Evolutionary conservation across 257 asterid species (phyloP).

Genomic region (Nicotiana undulata): DNA sequence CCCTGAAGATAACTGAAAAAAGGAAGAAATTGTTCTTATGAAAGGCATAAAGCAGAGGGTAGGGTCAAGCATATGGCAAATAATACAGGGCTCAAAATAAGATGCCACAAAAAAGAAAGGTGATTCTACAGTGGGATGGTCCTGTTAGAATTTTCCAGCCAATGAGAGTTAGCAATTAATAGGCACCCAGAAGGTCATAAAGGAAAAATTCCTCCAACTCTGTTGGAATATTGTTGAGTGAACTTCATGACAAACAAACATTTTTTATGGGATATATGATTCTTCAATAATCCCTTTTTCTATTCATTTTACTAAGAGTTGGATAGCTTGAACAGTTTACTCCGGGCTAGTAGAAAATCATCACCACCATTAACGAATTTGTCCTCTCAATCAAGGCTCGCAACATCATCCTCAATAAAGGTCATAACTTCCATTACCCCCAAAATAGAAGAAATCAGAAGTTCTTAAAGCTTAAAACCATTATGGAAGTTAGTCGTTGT

Average conservation of each 20-base stretch:
- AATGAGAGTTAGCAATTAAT: not conserved
- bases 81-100: not conserved
- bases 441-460: not conserved
- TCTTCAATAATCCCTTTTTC: not conserved
- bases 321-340: not conserved
- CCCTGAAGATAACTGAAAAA: not conserved
- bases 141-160: not conserved
- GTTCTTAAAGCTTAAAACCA: not conserved
- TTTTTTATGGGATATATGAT: not conserved
- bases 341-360: not conserved
- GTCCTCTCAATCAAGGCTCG: not conserved
- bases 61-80: not conserved
- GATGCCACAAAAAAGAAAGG: not conserved
- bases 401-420: not conserved
- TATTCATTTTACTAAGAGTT: not conserved
- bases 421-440: not conserved
- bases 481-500: not conserved
- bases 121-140: not conserved
- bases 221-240: not conserved
- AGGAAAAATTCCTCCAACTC: not conserved
- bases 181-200: not conserved
- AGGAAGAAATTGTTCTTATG: not conserved
- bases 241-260: not conserved
- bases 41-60: not conserved
- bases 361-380: not conserved